Conservation (phyloP, 139 green algal species). For the Tetraselmis striata region DNA sequence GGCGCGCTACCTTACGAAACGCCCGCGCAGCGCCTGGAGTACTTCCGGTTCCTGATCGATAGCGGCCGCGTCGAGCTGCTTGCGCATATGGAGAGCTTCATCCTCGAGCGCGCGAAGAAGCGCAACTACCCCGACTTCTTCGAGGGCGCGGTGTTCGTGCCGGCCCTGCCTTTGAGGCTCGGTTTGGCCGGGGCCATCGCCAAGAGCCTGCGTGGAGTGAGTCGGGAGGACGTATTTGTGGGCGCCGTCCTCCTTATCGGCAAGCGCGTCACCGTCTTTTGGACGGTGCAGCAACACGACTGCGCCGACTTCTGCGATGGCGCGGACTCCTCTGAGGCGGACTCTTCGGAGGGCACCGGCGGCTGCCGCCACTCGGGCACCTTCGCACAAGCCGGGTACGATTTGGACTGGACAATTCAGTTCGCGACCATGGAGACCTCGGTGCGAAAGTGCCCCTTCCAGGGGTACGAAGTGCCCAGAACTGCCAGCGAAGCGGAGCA, state of each 20-base stretch:
- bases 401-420: neutral
- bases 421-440: neutral
- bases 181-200: neutral
- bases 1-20: neutral
- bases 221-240: neutral
- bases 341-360: neutral
- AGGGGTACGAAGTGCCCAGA: neutral
- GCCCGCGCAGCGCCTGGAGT: neutral
- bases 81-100: neutral
- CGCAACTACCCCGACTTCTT: neutral
- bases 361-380: neutral
- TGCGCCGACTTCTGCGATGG: neutral
- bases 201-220: neutral
- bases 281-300: neutral
- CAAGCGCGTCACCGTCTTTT: neutral
- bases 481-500: neutral
- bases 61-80: neutral
- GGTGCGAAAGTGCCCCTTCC: neutral
- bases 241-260: neutral
- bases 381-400: neutral
- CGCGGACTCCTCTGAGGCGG: neutral
- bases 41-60: neutral
- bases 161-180: neutral
- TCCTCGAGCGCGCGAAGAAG: neutral
- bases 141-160: neutral